Evolutionary conservation across 352 stramenopile genomes (phyloP), one percentile per base, ranked within the genome.

Genomic region (Phytophthora syringae): DNA sequence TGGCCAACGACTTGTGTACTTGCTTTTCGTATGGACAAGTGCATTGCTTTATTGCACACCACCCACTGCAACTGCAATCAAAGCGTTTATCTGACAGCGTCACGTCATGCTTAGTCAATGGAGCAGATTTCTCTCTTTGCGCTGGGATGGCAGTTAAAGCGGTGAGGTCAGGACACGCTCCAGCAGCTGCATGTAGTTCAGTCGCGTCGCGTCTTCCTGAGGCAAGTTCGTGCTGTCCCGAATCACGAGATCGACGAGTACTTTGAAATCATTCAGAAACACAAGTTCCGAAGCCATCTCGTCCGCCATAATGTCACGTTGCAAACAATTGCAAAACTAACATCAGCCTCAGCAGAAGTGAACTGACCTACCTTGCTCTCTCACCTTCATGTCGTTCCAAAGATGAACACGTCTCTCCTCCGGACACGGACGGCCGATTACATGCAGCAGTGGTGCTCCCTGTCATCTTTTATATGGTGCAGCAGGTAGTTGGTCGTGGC

Each of bases 181-280:
- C 50, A 93, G 61, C 50, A 89, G 49, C n/a, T 55, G 18, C 24
- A 91, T 64, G 30, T 84, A 89, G 27, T 77, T 39, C 13, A 77
- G 49, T 4, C 82, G 75, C 25, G 72, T 70, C 7, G 52, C 10
- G 30, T 90, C 80, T 15, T 88, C 77, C 4, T 80, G 72, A 36
- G 84, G 79, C 16, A 87, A 61, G 58, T 93, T 82, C 1, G 67
- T 80, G 21, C 74, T 82, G 42, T 93, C 84, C 28, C 84, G 73
- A 52, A 93, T 77, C 16, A 88, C 27, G 32, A 93, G 72, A 64
- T 93, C 84, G 5, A 93, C 45, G 32, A 93, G 59, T 30, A 93
- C 59, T 52, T 91, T 93, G 34, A 89, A 88, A 52, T 93, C 84
- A 49, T 93, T 93, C 16, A 89, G 30, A 55, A 87, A 93, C 34